These are phyloP conservation scores for Colletotrichum theobromicola DNA, from an alignment of 2,329 filamentous ascomycete species.

Conservation along the genomic window DNA sequence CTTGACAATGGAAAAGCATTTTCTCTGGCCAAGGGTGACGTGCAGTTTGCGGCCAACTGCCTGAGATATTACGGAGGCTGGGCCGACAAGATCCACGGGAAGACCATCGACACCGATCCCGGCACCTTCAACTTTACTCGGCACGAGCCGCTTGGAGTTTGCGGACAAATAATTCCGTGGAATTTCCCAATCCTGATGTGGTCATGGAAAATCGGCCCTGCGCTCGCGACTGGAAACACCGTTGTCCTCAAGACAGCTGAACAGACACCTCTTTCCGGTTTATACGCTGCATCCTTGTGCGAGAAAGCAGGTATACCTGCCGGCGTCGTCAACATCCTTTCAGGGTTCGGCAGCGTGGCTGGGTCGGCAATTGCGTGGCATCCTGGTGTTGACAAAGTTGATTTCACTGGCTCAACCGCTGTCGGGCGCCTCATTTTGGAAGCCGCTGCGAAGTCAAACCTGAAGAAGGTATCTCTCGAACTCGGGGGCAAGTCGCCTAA, in stretches of 20 bases:
- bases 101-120: not conserved
- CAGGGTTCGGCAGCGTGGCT: not conserved
- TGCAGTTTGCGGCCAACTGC: no score
- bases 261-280: not conserved
- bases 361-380: not conserved
- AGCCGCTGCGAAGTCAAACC: conserved; percentile 38
- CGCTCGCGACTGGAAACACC: not conserved
- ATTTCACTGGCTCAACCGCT: not conserved
- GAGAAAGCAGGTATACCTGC: not conserved
- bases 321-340: not conserved
- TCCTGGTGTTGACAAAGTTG: not conserved
- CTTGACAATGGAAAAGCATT: no score
- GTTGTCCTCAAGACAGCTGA: not conserved
- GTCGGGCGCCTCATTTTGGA: not conserved
- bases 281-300: not conserved
- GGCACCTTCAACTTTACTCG: not conserved
- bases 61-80: not conserved
- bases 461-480: conserved; percentile 51
- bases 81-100: not conserved
- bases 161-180: not conserved
- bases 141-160: not conserved
- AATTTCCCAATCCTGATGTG: not conserved
- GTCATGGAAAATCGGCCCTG: not conserved
- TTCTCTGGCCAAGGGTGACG: no score
- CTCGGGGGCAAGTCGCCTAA: conserved; percentile 49